Base-by-base conservation (phyloP, 2,329 filamentous ascomycete species). In the Botryotinia globosa region DNA sequence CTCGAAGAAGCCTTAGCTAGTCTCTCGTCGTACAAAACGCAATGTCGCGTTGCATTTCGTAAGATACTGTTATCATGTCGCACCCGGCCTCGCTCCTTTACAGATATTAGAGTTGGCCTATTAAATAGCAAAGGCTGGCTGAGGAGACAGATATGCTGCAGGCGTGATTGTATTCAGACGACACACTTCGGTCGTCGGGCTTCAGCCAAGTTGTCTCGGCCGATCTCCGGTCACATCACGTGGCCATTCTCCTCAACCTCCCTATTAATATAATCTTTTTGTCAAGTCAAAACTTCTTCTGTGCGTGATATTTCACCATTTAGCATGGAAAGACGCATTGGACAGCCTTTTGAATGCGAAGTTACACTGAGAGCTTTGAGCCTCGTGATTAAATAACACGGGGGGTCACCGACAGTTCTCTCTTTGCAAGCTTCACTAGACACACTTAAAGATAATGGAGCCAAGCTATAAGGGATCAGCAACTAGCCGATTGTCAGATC, bases 401-500 rank as follows among this genome's bases (percentile, higher is more conserved):
- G n/a, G 18, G 18, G n/a, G 51, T 18, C 12, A 22, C 16, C 16
- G 45, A 18, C 20, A 34, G n/a, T 14, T 42, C 9, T n/a, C 25
- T 67, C 25, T 7, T 14, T 6, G 51, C n/a, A 34, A 18, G 18
- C 20, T 51, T 9, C 32, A 37, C 45, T 37, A 54, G 56, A 45
- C 54, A 69, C n/a, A 48, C 51, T 56, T 56, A 9, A 29, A 56
- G n/a, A 39, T n/a, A 48, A 62, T 29, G 32, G 45, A 34, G 22
- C 16, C 37, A 10, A 18, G 20, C 51, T 62, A 39, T 61, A 29
- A 59, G 5, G 4, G 32, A 20, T n/a, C 9, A 51, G 29, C 45
- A 39, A 34, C 48, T n/a, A 22, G 32, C 54, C 1, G 66, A n/a
- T 79, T 74, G 75, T 72, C 75, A 14, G 76, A 77, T 25, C 76